Base-by-base conservation (phyloP, 164 flowering plant species). In the Platanus orientalis region DNA sequence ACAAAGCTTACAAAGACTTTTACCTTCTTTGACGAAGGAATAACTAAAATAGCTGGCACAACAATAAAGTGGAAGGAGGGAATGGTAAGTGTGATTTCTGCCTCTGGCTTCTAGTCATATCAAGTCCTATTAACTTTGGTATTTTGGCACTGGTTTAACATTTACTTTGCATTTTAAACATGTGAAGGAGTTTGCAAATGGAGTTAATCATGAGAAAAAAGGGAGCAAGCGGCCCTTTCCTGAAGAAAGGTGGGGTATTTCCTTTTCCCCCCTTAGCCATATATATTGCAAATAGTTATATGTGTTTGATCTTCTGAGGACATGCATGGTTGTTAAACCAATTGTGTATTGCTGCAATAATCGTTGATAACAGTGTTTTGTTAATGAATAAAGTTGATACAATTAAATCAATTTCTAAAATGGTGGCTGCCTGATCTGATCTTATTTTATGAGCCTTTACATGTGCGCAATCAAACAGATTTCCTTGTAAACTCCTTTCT, bases 11-110 rank as follows among this genome's bases (percentile, higher is more conserved):
- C 70, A 25, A 82, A 80, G 67, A 64, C 79, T 4, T 74, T 68
- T 68, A 66, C 76, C 30, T 80, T 78, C 71, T 60, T 68, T 24
- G 81, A 80, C 28, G 84, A 82, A 44, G 86, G 81, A 40, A 67
- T 75, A 13, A 74, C 80, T 10, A 75, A 76, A 58, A 73, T 80
- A 45, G 67, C 78, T 26, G 84, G 78, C 54, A 80, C 84, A 52
- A 40, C 62, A 36, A 82, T 82, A 58, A 73, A 76, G 65, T 82
- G 86, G 86, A 82, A 78, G 66, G 79, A 74, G 57, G 84, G 84
- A 64, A 79, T 75, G 85, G 85, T 81, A 77, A 70, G 62, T 10
- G 36, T 24, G 19, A 58, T 32, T 25, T 60, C n/a, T 26, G n/a
- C 12, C 32, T 53, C 5, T 26, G 5, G 16, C 30, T 13, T 26